Evolutionary conservation across 2,329 filamentous ascomycete species (phyloP).

Genomic region (Penicillium sp.): DNA sequence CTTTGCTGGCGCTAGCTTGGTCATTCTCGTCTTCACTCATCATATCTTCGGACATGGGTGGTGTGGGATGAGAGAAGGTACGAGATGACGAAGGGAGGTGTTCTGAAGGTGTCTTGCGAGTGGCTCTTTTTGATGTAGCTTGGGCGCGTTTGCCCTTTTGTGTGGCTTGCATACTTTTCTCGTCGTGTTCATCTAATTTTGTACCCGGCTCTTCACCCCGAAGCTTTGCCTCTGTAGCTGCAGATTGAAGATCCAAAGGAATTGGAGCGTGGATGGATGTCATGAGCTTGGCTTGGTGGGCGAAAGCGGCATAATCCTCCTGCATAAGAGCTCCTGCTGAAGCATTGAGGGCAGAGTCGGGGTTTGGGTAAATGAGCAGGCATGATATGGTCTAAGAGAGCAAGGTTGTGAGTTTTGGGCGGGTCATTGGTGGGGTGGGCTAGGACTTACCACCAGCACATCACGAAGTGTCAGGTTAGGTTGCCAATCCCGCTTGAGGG

Average conservation of each 20-base stretch:
- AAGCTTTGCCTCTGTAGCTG: slow-evolving; percentile 56
- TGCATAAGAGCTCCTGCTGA: slow-evolving; percentile 60
- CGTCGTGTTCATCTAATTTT: slow-evolving; percentile 23
- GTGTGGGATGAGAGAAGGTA: background rate
- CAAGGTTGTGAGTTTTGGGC: background rate
- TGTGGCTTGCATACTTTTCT: slow-evolving; percentile 15
- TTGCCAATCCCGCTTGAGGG: slow-evolving; percentile 65
- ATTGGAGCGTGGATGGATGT: slow-evolving; percentile 62
- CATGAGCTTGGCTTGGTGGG: slow-evolving; percentile 61
- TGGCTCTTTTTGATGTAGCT: slow-evolving; percentile 13
- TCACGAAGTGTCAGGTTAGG: slow-evolving; percentile 59
- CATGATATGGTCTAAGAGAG: slow-evolving; percentile 59
- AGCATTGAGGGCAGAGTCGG: slow-evolving; percentile 64
- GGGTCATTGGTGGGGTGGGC: background rate
- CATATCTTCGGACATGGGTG: slow-evolving; percentile 9
- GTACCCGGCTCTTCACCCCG: slow-evolving; percentile 52
- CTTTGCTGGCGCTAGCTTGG: slow-evolving; percentile 44
- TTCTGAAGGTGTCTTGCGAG: slow-evolving; percentile 5
- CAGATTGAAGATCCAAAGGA: slow-evolving; percentile 45
- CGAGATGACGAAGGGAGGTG: background rate
- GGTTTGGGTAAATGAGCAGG: slow-evolving; percentile 64
- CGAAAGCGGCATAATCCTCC: slow-evolving; percentile 61
- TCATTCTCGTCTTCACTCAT: slow-evolving; percentile 24
- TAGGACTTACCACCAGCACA: slow-evolving; percentile 51
- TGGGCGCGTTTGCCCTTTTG: slow-evolving; percentile 16